Conservation (phyloP, 257 asterid species). For the Cruciata laevipes region DNA sequence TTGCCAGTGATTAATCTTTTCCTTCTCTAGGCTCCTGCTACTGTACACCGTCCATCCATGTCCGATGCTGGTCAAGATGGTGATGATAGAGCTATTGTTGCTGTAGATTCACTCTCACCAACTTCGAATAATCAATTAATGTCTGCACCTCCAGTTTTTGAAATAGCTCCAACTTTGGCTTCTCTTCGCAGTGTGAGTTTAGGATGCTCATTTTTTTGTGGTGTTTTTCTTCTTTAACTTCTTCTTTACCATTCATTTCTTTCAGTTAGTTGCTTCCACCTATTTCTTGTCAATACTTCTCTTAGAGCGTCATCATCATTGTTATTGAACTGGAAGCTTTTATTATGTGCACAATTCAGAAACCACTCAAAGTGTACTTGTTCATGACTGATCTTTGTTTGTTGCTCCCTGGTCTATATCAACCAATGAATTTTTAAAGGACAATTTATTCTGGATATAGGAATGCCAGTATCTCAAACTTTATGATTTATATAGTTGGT, state of each 20-base stretch:
- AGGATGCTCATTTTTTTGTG: not conserved
- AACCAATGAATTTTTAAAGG: not conserved
- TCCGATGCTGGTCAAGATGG: constrained; percentile 46
- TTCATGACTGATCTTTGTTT: not conserved
- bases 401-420: not conserved
- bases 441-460: not conserved
- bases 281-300: not conserved
- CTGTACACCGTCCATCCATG: constrained; percentile 34
- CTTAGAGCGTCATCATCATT: not conserved
- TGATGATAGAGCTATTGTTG: constrained; percentile 40
- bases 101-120: constrained; percentile 42
- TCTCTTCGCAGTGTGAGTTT: constrained; percentile 79
- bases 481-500: not conserved
- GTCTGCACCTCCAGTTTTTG: constrained; percentile 50
- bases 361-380: too few relatives aligned
- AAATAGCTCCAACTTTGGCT: constrained; percentile 67
- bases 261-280: not conserved
- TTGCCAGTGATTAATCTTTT: constrained; percentile 1
- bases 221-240: not conserved
- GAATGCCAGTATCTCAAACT: not conserved
- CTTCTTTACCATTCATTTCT: not conserved
- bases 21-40: constrained; percentile 47
- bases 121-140: constrained; percentile 50
- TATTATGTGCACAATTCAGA: too few relatives aligned
- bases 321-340: not conserved